A percentile compares a stretch with the other conserved stretches of the same genome.
These are phyloP conservation scores for Psidium guajava DNA, from an alignment of 345 rosid species.

Conservation along the genomic window DNA sequence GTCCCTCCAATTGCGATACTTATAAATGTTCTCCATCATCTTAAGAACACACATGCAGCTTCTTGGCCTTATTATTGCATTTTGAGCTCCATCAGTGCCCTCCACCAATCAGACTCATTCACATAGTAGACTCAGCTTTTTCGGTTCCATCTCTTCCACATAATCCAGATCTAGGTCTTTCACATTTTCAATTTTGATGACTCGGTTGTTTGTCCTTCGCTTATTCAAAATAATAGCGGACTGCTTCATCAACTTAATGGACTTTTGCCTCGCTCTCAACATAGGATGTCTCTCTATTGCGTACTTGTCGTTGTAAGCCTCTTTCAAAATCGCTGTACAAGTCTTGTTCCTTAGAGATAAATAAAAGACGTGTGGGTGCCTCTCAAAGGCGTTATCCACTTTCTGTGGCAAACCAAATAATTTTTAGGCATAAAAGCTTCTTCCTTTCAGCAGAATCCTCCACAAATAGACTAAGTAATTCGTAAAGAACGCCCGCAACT, in stretches of 20 bases:
- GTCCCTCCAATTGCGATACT: background rate
- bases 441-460: constrained; percentile 77
- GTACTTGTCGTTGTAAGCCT: constrained; percentile 41
- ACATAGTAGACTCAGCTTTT: background rate
- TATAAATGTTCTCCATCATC: background rate
- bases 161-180: constrained; percentile 32
- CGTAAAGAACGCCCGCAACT: constrained; percentile 78
- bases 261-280: constrained; percentile 43
- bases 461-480: constrained; percentile 67
- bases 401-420: constrained; percentile 60
- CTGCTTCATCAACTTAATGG: constrained; percentile 50
- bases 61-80: background rate
- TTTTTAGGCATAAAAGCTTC: constrained; percentile 67
- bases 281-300: constrained; percentile 55
- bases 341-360: constrained; percentile 63
- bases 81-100: background rate
- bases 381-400: constrained; percentile 81
- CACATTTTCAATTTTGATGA: constrained; percentile 6
- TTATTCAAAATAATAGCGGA: constrained; percentile 37
- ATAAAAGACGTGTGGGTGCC: constrained; percentile 76
- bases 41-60: background rate
- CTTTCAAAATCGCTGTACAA: constrained; percentile 70
- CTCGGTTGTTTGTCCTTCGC: constrained; percentile 15
- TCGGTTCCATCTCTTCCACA: constrained; percentile 11
- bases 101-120: background rate